Evolutionary conservation across 129 eudicot species (phyloP), one percentile per base, ranked within the genome.

Genomic region (Flaveria linearis): DNA sequence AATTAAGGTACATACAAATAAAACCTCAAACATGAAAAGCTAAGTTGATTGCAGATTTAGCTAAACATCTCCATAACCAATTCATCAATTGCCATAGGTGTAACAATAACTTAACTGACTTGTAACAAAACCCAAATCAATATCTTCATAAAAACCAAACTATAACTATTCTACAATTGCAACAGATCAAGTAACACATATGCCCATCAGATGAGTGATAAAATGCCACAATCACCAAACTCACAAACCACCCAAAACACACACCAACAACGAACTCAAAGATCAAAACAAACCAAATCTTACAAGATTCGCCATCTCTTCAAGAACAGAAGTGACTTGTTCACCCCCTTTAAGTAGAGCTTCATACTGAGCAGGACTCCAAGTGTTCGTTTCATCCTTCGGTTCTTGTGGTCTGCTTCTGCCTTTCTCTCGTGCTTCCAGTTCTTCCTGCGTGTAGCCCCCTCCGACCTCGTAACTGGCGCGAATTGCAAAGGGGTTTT

Each of bases 291-390:
- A 61, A 46, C 8, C 42, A 60, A 43, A 36, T 80, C 86, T 90
- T 87, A 93, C 98, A 81, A 94, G 91, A 53, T 88, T 91, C 47
- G 82, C 89, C 93, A 94, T 91, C 69, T 94, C 98, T 85, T 94
- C 84, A 39, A 94, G 96, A 84, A 94, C 97, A 73, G 98, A 94
- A 33, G 91, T 86, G 78, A 94, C 98, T 78, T 91, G 97, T 53
- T 94, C 96, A 9, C 98, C 98, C n/a, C 98, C 98, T 79, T 78
- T 91, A 30, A 94, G 90, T 3, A 94, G 73, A 72, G 88, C 97
- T 68, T 94, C 86, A 71, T 86, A 91, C 33, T 94, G 85, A 43
- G 83, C 78, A 77, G 82, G 52, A 28, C 78, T 86, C 86, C 84
- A 82, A 26, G 39, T 81, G 68, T 26, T 66, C 16, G 62, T 4